Evolutionary conservation across 2,329 filamentous ascomycete species (phyloP), one percentile per base, ranked within the genome.

Genomic region (Aspergillus vadensis): DNA sequence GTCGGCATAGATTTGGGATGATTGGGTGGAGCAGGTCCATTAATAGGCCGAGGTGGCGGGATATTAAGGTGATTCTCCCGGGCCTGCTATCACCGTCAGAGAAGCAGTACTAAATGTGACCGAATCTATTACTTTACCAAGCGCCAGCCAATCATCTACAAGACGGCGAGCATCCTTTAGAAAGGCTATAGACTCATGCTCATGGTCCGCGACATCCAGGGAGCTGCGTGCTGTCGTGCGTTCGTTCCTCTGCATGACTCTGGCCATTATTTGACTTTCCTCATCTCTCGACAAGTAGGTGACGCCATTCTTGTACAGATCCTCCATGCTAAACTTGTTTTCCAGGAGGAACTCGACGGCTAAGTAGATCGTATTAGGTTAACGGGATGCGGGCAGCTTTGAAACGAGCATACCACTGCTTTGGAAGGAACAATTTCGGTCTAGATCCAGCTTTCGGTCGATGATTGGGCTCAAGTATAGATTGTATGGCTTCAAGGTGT

Each of bases 401-500:
- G 6, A 17, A n/a, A 38, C 54, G 19, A 17, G 67, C 73, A 66
- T 75, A 81, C 80, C 76, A 57, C 83, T 81, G 63, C 82, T 86
- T 65, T 85, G 84, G 61, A 84, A 84, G 12, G 80, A 79, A 69
- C 88, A 85, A 55, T 82, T 81, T n/a, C 88, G 81, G 63, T 88
- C 84, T 44, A 89, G 70, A 15, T 84, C 83, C 25, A 88, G 70
- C 15, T 79, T 80, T 57, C 79, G 74, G 55, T 84, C 80, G 17
- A 78, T 70, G 10, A 87, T 69, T 1, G 88, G 87, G 63, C 79
- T 86, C 55, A 90, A 70, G 65, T 83, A 80, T 73, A 90, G 81
- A 72, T 90, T 90, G 77, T 87, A 90, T 2, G 88, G 86, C 23
- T 83, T 82, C 36, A 87, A 76, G 5, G 82, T 77, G 68, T 90